Base-by-base conservation (phyloP, 805 yeast species). In the Candida bentonensis region DNA sequence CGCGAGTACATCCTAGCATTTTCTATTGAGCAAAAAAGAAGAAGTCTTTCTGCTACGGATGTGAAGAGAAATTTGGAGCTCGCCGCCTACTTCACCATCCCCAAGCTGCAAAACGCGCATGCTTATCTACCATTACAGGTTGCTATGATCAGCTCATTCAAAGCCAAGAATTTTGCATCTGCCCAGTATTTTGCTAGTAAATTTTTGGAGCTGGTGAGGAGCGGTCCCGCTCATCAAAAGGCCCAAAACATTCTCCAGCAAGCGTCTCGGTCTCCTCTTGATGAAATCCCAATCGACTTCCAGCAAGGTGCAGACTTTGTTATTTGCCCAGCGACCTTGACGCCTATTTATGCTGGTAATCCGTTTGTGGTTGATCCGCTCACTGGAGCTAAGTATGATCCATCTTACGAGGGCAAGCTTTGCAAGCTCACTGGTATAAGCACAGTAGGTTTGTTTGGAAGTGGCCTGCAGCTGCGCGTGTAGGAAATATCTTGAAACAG, bases 41-140 rank as follows among this genome's bases (percentile, higher is more conserved):
- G 97, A 65, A 60, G 82, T 9, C 65, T 94, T 47, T 84, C 82
- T 25, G 70, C 79, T 9, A 49, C 53, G 11, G 72, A 73, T 23
- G 69, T 82, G 45, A 82, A 86, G 63, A 82, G 97, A 50, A 88
- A 86, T 62, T 71, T 92, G 58, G 97, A 92, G 63, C 69, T 92
- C 52, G 97, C 98, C 3, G 94, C 97, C 1, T 89, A 89, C 65
- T 94, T 92, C 69, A 86, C 98, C 13, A 79, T 76, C 58, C 80
- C 88, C 22, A 75, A 82, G 51, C 72, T 92, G 53, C 85, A 82
- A 51, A 79, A 83, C 27, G 80, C 82, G 4, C 98, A 92, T 63
- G 76, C 82, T 47, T 76, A 81, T 44, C 81, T 86, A 57, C 95
- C 97, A 11, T 70, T 87, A 55, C 94, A 86, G 61, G 95, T 87